These are phyloP conservation scores for Drechslerella stenobrocha DNA, from an alignment of 2,329 filamentous ascomycete species.

Conservation along the genomic window DNA sequence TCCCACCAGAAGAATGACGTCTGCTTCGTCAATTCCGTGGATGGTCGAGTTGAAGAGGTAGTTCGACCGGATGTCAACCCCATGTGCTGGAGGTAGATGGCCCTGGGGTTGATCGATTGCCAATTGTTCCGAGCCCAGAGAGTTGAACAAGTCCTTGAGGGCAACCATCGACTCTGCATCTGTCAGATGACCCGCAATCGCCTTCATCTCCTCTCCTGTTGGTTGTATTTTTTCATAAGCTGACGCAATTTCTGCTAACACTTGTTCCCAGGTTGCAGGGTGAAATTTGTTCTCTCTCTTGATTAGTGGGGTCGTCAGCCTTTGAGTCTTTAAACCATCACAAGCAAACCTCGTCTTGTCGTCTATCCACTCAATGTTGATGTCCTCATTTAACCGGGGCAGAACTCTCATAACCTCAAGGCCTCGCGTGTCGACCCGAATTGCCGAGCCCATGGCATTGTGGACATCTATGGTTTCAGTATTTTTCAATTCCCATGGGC, in stretches of 20 bases:
- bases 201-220: slow-evolving; percentile 93
- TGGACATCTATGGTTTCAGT: slow-evolving; percentile 94
- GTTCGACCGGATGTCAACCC: slow-evolving; percentile 88
- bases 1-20: slow-evolving; percentile 86
- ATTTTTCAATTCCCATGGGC: slow-evolving; percentile 96
- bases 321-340: slow-evolving; percentile 93
- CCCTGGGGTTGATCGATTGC: slow-evolving; percentile 87
- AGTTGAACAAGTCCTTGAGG: slow-evolving; percentile 96
- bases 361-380: slow-evolving; percentile 99
- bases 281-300: slow-evolving; percentile 87
- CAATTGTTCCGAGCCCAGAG: slow-evolving; percentile 92
- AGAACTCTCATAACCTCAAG: slow-evolving; percentile 94
- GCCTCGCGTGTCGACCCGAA: slow-evolving; percentile 88
- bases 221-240: slow-evolving; percentile 79
- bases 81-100: slow-evolving; percentile 81
- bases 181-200: slow-evolving; percentile 83
- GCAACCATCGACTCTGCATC: slow-evolving; percentile 93
- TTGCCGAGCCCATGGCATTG: slow-evolving; percentile 89
- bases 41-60: slow-evolving; percentile 97
- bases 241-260: slow-evolving; percentile 79
- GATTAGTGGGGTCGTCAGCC: slow-evolving; percentile 87
- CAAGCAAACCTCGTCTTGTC: slow-evolving; percentile 97
- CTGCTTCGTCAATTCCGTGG: slow-evolving; percentile 88
- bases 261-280: slow-evolving; percentile 93
- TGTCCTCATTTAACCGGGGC: slow-evolving; percentile 90